Evolutionary conservation across 164 flowering plant genomes (phyloP).

Genomic region (Aristolochia californica): DNA sequence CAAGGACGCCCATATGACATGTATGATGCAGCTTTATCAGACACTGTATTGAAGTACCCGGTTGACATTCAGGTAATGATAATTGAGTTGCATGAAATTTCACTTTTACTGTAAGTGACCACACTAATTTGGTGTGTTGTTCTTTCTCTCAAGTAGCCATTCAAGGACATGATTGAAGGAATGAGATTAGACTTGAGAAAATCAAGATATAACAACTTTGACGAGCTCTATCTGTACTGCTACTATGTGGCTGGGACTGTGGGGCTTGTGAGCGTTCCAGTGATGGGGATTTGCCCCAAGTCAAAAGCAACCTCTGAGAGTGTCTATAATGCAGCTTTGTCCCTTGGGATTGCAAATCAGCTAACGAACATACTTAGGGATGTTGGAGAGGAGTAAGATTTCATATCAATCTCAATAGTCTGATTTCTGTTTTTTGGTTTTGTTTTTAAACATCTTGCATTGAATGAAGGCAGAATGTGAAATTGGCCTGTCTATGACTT

Average conservation of each 20-base stretch:
- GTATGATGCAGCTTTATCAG: conserved; percentile 86
- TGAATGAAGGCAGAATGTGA: too few species aligned
- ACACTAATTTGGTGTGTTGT: neutral
- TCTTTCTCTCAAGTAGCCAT: conserved; percentile 40
- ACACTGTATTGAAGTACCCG: conserved; percentile 67
- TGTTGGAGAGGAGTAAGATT: conserved; percentile 88
- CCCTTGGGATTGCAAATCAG: conserved; percentile 81
- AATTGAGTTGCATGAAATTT: neutral
- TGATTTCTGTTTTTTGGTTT: neutral
- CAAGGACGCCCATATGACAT: conserved; percentile 73
- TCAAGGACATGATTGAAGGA: conserved; percentile 92
- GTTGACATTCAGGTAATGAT: conserved; percentile 67
- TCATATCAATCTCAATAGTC: neutral
- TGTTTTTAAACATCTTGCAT: neutral
- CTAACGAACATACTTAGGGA: conserved; percentile 85
- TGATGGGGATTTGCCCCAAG: conserved; percentile 79
- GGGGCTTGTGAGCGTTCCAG: conserved; percentile 89
- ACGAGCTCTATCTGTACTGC: conserved; percentile 80
- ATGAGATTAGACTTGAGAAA: conserved; percentile 81
- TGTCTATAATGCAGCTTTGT: conserved; percentile 72
- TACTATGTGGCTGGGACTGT: conserved; percentile 94
- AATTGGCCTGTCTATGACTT: neutral
- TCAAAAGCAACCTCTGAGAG: conserved; percentile 63
- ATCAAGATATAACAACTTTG: conserved; percentile 77
- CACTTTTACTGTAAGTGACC: neutral